These are phyloP conservation scores for Pterulicium gracile DNA, from an alignment of 1,284 basidiomycete genomes.

Conservation along the genomic window DNA sequence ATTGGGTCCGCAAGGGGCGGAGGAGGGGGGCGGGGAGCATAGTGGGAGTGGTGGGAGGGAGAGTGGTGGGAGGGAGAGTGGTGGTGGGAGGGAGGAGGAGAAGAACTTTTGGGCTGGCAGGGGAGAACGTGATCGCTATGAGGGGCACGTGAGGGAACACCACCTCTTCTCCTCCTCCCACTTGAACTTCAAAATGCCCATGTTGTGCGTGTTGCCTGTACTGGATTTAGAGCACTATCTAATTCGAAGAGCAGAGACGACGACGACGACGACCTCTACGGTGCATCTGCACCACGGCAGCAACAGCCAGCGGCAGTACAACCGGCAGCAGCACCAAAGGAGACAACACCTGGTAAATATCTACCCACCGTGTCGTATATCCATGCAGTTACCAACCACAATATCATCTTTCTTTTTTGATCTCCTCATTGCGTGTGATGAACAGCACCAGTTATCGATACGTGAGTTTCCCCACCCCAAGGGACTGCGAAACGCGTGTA, in stretches of 20 bases:
- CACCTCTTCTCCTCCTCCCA: not conserved
- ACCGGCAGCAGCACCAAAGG: conserved; percentile 17
- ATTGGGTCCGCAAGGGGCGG: not conserved
- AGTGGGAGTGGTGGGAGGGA: conserved; percentile 8
- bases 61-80: conserved; percentile 15
- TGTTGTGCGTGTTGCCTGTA: not conserved
- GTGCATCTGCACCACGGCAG: conserved; percentile 32
- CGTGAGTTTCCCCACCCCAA: no score
- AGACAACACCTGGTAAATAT: conserved; percentile 33
- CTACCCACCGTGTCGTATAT: conserved; percentile 13
- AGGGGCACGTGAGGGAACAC: no score
- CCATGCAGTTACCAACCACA: conserved; percentile 13
- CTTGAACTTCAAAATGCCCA: not conserved
- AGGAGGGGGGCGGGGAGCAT: conserved; percentile 15
- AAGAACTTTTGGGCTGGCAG: conserved; percentile 16
- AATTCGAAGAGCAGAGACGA: conserved; percentile 2
- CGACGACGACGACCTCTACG: conserved; percentile 70
- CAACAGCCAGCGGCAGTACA: conserved; percentile 17
- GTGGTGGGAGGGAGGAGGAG: conserved; percentile 14
- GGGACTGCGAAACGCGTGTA: no score
- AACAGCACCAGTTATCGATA: no score
- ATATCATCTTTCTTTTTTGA: conserved; percentile 12
- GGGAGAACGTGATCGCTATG: not conserved
- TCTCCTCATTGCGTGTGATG: conserved; percentile 24
- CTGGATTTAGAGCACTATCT: no score